Base-by-base conservation (phyloP, 345 rosid species). In the Eucalyptus paniculata region DNA sequence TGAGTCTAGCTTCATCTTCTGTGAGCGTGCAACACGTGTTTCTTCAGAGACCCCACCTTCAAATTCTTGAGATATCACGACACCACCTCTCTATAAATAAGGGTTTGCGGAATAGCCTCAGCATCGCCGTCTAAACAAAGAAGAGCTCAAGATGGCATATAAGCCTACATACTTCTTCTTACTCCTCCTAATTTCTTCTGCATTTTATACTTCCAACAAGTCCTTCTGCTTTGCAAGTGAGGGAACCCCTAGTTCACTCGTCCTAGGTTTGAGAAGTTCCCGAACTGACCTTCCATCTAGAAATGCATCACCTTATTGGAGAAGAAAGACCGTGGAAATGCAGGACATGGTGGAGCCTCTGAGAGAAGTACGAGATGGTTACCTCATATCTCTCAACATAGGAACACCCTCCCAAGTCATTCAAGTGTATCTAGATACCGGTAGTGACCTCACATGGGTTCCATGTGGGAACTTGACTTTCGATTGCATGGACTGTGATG, bases 391-490 rank as follows among this genome's bases (percentile, higher is more conserved):
- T 51, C 90, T 97, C 37, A 94, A 91, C 88, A 87, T 97, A 86
- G 98, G 98, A 30, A 96, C 96, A 82, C 99, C 99, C n/a, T 88
- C 95, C 40, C 99, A 96, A 89, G 91, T 90, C 89, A 94, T 96
- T 88, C 97, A 96, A 91, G 96, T 96, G 14, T 95, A 92, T 86
- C 93, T 97, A 96, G 99, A 97, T 87, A 96, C 99, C 3, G 99
- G 98, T 3, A 97, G 98, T 91, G 99, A 97, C 93, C 96, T 97
- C 65, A 94, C 95, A 88, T 97, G 99, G 99, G 98, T 94, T 87
- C 98, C 99, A 37, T 97, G 98, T 86, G 98, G 98, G 34, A 94
- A 95, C 92, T 56, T 95, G 87, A 90, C 96, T 62, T 96, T 97
- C 77, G 95, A 95, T 89, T 97, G 99, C 89, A 90, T 95, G 8